Base-by-base conservation (phyloP, 192 early-diverging fungal genomes). In the Backusella tuberculispora region DNA sequence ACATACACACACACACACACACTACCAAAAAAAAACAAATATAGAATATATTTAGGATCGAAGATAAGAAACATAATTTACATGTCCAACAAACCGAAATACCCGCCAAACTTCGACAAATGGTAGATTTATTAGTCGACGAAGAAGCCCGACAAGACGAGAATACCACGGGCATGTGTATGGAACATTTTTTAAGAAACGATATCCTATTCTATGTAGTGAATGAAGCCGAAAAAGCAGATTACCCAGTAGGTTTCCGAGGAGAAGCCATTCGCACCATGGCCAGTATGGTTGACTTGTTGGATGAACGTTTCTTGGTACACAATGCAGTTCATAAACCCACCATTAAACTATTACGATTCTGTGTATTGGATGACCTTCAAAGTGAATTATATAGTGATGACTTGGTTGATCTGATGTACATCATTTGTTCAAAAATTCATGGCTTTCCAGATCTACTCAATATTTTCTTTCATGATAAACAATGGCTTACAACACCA, bases 251-350 rank as follows among this genome's bases (percentile, higher is more conserved):
- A 6, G 95, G 95, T 44, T 90, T 95, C 69, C 86, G 95, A 69
- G 89, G 91, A 34, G 91, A 93, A 72, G 88, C 93, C 21, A 93
- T 95, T 69, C 85, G 90, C 7, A 94, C 92, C 64, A 77, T 97
- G 43, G 88, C 92, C 15, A 84, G 83, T 43, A 90, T 98, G 84
- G 90, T 98, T 63, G 90, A 92, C 73, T 78, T 98, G 46, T 81
- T 96, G 12, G 95, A 97, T 71, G 92, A 94, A 74, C 90, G 93
- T 50, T 94, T 97, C 78, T 84, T 98, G 38, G 93, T 96, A 21
- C 96, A 98, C 73, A 92, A 92, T 69, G 90, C 94, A 15, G 89
- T 98, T 21, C 95, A 98, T 81, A 90, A 92, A 63, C 96, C 95
- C 5, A 89, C 93, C 1, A 87, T 95, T 34, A 88, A 89, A 42